Evolutionary conservation across 441 rosid genomes (phyloP), one percentile per base, ranked within the genome.

Genomic region (Raphanus hybrid): DNA sequence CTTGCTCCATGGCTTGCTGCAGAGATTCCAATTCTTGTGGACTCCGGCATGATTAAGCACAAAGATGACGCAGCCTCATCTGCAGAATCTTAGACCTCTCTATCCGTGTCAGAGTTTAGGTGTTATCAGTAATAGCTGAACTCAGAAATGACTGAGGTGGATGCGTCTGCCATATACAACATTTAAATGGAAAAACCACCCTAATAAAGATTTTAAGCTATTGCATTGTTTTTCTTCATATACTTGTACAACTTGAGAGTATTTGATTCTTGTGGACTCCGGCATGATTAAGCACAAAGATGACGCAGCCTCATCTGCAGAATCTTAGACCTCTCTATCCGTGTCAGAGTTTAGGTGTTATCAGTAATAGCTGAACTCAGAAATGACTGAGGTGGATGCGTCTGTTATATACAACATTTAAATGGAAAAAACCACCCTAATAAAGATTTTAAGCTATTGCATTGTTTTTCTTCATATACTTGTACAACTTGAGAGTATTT

Each of bases 1-100:
- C 95, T 94, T 52, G 98, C 99, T 68, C 99, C 99, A 66, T 92
- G 98, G 98, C 94, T 94, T 15, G 99, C 99, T 15, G 98, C 99
- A 65, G 99, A 94, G 87, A 83, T 92, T 79, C 99, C 99, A 14
- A 78, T 92, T 74, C 97, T 94, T 23, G 98, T 94, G 57, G 98
- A 94, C 69, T 92, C 98, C 3, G 98, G 99, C 73, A 90, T 89
- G 93, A 90, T 92, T 68, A 94, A 92, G 90, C 99, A 94, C 89
- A 92, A 92, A 77, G 99, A 92, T 78, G 97, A 92, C 48, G 86
- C 91, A 2, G 65, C 93, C 34, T 66, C 96, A 5, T 81, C 93
- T 43, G 80, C 60, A 5, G 97, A 86, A 73, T 75, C 92, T 16
- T 89, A 89, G 76, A 23, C 26, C 26, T 23, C 26, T 23, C 26